Evolutionary conservation across 495 filamentous ascomycete species (phyloP).

Genomic region (Letharia lupina): DNA sequence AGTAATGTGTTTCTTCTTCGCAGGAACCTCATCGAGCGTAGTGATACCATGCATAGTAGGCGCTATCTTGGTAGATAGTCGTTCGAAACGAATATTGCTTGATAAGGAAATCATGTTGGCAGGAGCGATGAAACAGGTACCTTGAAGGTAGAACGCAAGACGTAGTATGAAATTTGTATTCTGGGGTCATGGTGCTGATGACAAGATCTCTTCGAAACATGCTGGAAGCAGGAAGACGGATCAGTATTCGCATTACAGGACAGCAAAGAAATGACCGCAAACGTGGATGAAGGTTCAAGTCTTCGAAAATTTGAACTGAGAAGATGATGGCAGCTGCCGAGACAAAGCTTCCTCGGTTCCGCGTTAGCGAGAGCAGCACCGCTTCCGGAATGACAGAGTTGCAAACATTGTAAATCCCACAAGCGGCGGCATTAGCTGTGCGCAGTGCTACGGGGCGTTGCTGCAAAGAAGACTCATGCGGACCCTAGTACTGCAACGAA

Average conservation of each 20-base stretch:
- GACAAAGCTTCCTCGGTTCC: neutral
- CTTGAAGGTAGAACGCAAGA: neutral
- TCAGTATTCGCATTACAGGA: neutral
- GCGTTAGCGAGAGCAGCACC: neutral
- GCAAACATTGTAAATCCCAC: neutral
- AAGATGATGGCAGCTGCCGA: neutral
- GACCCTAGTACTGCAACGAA: neutral
- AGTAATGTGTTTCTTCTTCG: constrained; percentile 8
- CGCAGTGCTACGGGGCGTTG: neutral
- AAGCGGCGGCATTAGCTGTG: neutral
- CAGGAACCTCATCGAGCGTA: neutral
- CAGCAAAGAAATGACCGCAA: neutral
- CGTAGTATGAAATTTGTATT: neutral
- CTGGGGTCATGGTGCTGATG: neutral
- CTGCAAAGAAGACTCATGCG: neutral
- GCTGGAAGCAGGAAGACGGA: neutral
- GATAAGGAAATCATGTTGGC: constrained; percentile 7
- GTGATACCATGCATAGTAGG: constrained; percentile 8
- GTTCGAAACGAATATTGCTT: constrained; percentile 1
- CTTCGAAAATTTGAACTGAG: neutral
- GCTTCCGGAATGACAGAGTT: neutral
- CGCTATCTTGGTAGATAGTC: constrained; percentile 1
- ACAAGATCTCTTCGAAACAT: neutral
- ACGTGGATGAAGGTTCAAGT: neutral
- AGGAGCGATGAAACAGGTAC: constrained; percentile 3